Evolutionary conservation across 1,284 basidiomycete genomes (phyloP).

Genomic region (Cerrena zonata): DNA sequence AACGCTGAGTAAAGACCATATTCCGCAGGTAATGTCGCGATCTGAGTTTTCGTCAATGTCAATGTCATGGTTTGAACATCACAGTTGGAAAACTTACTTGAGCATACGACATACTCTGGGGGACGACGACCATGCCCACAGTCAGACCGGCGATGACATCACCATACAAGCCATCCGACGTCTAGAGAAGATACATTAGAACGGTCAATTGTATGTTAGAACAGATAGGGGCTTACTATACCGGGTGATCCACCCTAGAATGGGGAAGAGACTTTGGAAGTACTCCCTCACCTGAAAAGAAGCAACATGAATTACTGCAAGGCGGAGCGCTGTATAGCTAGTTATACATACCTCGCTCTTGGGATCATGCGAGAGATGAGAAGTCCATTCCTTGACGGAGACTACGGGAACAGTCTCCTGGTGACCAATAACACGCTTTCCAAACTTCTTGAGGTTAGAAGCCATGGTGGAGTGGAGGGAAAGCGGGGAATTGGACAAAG

Average conservation of each 20-base stretch:
- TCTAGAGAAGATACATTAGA: slow-evolving; percentile 39
- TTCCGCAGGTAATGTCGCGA: slow-evolving; percentile 80
- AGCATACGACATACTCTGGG: slow-evolving; percentile 83
- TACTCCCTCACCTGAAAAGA: slow-evolving; percentile 51
- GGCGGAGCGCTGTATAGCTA: too few species aligned
- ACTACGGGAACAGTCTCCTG: slow-evolving; percentile 59
- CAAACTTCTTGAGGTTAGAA: slow-evolving; percentile 38
- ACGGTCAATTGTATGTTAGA: slow-evolving; percentile 8
- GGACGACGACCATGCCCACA: slow-evolving; percentile 86
- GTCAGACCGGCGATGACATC: slow-evolving; percentile 87
- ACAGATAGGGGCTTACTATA: slow-evolving; percentile 55
- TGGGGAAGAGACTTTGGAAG: slow-evolving; percentile 71
- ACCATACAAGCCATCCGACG: slow-evolving; percentile 65
- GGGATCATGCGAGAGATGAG: slow-evolving; percentile 37
- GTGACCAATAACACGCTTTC: slow-evolving; percentile 55
- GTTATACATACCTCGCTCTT: slow-evolving; percentile 43
- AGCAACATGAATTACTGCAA: slow-evolving; percentile 7
- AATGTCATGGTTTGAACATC: background rate
- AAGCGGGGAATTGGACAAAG: slow-evolving; percentile 4
- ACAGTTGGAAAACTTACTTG: slow-evolving; percentile 34
- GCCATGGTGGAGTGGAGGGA: slow-evolving; percentile 11
- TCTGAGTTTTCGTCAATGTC: slow-evolving; percentile 32
- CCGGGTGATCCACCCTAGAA: slow-evolving; percentile 74
- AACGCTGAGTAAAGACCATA: slow-evolving; percentile 97
- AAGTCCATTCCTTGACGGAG: slow-evolving; percentile 49